These are phyloP conservation scores for Plenodomus lindquistii DNA, from an alignment of 2,329 filamentous ascomycete genomes.

Conservation along the genomic window DNA sequence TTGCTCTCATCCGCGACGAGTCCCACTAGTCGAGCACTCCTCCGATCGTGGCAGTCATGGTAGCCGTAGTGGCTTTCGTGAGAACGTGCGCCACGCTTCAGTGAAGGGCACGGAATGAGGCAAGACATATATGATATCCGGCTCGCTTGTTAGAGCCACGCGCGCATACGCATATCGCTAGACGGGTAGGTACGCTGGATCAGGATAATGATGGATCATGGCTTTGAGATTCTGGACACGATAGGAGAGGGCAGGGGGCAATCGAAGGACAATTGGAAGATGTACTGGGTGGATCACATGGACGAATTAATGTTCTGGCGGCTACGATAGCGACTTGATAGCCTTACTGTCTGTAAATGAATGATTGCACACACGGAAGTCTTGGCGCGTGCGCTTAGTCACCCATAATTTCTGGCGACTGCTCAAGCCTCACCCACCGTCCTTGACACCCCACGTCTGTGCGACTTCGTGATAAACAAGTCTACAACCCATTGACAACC, in stretches of 20 bases:
- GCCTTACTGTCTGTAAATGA: slow-evolving; percentile 25
- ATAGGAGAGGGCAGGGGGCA: neutral
- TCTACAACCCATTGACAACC: too few species aligned
- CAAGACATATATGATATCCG: slow-evolving; percentile 13
- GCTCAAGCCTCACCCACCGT: slow-evolving; percentile 1
- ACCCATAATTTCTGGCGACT: slow-evolving; percentile 12
- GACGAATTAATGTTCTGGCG: slow-evolving; percentile 28
- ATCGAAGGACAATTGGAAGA: neutral
- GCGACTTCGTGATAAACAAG: neutral
- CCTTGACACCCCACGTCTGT: neutral
- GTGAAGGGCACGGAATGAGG: neutral
- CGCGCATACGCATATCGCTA: slow-evolving; percentile 14
- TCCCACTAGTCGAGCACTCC: slow-evolving; percentile 61
- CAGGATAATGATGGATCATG: slow-evolving; percentile 6
- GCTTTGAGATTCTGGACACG: neutral
- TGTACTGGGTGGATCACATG: slow-evolving; percentile 1
- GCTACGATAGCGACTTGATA: slow-evolving; percentile 40
- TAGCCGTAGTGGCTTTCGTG: slow-evolving; percentile 2
- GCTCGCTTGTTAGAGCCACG: slow-evolving; percentile 13
- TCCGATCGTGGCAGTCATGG: slow-evolving; percentile 3
- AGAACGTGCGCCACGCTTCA: neutral
- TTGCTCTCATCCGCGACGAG: slow-evolving; percentile 95
- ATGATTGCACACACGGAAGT: slow-evolving; percentile 3
- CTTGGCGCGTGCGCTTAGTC: slow-evolving; percentile 21
- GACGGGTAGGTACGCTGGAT: slow-evolving; percentile 3